Evolutionary conservation across 495 filamentous ascomycete genomes (phyloP).

Genomic region (Evernia prunastri): DNA sequence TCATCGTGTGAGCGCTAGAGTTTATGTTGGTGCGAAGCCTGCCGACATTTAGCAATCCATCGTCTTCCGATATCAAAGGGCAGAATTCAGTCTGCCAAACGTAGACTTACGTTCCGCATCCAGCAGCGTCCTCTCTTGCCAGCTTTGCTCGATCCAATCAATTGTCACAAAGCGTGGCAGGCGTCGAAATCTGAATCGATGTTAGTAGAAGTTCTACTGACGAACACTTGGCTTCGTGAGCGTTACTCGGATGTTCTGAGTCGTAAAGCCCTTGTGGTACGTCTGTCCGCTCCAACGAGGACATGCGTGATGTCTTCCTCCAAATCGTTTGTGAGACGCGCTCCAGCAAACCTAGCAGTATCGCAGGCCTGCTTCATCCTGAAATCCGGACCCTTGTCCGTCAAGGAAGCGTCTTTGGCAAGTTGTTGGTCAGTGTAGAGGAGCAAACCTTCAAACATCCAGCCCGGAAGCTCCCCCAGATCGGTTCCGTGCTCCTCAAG

Average conservation of each 20-base stretch:
- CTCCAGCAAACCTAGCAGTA: slow-evolving; percentile 59
- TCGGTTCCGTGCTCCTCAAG: slow-evolving; percentile 52
- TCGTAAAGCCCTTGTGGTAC: slow-evolving; percentile 39
- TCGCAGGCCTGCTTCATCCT: slow-evolving; percentile 33
- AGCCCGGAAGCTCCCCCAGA: slow-evolving; percentile 46
- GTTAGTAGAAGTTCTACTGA: background rate
- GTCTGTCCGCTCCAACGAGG: slow-evolving; percentile 40
- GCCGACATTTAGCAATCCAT: background rate
- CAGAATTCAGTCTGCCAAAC: background rate
- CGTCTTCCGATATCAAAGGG: background rate
- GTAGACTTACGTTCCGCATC: slow-evolving; percentile 61
- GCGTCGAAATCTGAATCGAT: slow-evolving; percentile 12
- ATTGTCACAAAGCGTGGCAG: slow-evolving; percentile 65
- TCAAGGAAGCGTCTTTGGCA: background rate
- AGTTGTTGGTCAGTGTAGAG: slow-evolving; percentile 45
- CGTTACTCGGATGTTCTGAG: slow-evolving; percentile 35
- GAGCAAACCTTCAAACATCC: slow-evolving; percentile 59
- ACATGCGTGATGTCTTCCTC: slow-evolving; percentile 57
- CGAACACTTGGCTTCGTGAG: background rate
- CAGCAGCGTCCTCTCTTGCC: slow-evolving; percentile 68
- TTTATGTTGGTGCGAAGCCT: background rate
- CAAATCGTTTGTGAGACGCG: slow-evolving; percentile 42
- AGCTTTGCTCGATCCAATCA: slow-evolving; percentile 74
- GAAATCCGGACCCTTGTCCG: background rate
- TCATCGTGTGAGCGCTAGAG: background rate